Conservation (phyloP, 2,329 filamentous ascomycete species). For the Lachnellula hyalina region DNA sequence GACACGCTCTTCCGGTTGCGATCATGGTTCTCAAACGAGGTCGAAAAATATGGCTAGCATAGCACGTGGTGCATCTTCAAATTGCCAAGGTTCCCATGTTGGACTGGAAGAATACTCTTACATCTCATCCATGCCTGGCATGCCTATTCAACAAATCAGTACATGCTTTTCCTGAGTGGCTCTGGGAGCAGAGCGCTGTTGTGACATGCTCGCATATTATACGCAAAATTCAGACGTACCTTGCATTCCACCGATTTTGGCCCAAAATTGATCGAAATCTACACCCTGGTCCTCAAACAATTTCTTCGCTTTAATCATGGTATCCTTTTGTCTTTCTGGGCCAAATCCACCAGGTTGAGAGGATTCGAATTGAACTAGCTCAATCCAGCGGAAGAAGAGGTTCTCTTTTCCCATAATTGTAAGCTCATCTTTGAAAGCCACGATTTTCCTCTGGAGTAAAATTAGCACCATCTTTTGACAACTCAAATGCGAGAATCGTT, state of each 20-base stretch:
- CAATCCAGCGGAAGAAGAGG: slow-evolving; percentile 88
- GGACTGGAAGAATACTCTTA: background rate
- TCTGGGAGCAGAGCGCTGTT: too few relatives aligned
- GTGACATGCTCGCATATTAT: slow-evolving; percentile 22
- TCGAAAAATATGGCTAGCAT: background rate
- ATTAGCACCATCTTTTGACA: background rate
- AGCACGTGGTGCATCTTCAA: background rate
- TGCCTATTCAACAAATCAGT: background rate
- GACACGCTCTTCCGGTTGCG: too few relatives aligned
- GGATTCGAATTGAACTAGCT: slow-evolving; percentile 84
- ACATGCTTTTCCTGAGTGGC: too few relatives aligned
- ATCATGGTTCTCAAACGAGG: background rate
- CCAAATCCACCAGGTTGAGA: slow-evolving; percentile 75
- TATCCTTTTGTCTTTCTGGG: slow-evolving; percentile 63
- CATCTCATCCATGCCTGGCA: slow-evolving; percentile 1
- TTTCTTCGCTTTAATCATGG: slow-evolving; percentile 67
- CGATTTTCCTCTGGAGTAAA: slow-evolving; percentile 56
- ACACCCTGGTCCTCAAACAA: slow-evolving; percentile 70
- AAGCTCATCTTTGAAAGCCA: slow-evolving; percentile 74
- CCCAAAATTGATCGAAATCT: slow-evolving; percentile 79
- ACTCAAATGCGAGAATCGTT: background rate
- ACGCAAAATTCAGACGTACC: slow-evolving; percentile 45
- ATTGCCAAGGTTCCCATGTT: background rate
- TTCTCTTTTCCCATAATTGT: slow-evolving; percentile 75
- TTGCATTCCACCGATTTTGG: slow-evolving; percentile 59